Conservation (phyloP, 2,329 filamentous ascomycete species). For the Diaporthe australafricana region DNA sequence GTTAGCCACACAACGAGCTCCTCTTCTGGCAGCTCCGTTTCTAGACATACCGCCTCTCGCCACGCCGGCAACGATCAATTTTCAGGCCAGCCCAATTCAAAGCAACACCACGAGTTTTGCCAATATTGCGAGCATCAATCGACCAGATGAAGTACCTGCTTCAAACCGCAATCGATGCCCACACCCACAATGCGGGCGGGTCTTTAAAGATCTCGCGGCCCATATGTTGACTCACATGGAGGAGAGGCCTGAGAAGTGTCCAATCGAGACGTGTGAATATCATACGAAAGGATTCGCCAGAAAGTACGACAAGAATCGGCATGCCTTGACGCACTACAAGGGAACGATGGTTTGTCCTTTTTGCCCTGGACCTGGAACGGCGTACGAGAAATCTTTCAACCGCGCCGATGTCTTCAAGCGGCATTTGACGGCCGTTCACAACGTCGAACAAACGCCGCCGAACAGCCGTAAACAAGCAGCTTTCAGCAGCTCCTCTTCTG, state of each 20-base stretch:
- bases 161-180: conserved; percentile 64
- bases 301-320: conserved; percentile 98
- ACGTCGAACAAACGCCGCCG: conserved; percentile 92
- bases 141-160: conserved; percentile 45
- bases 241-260: conserved; percentile 95
- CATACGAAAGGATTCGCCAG: conserved; percentile 93
- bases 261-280: conserved; percentile 93
- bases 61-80: conserved; percentile 27
- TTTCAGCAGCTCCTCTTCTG: conserved; percentile 25
- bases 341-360: conserved; percentile 97
- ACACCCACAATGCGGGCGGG: conserved; percentile 67
- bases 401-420: conserved; percentile 97
- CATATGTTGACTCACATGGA: conserved; percentile 97
- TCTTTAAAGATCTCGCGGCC: conserved; percentile 77
- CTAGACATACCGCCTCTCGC: conserved; percentile 31
- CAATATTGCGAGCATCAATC: conserved; percentile 41
- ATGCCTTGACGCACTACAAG: conserved; percentile 97
- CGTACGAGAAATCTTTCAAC: conserved; percentile 95
- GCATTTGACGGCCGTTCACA: conserved; percentile 91
- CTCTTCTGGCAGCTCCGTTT: conserved; percentile 27
- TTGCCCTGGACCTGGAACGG: conserved; percentile 87
- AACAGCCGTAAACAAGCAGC: conserved; percentile 78
- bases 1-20: conserved; percentile 32
- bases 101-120: conserved; percentile 19
- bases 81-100: conserved; percentile 37